Evolutionary conservation across 2,329 filamentous ascomycete species (phyloP), one percentile per base, ranked within the genome.

Genomic region (Aotearoamyces nothofagi): DNA sequence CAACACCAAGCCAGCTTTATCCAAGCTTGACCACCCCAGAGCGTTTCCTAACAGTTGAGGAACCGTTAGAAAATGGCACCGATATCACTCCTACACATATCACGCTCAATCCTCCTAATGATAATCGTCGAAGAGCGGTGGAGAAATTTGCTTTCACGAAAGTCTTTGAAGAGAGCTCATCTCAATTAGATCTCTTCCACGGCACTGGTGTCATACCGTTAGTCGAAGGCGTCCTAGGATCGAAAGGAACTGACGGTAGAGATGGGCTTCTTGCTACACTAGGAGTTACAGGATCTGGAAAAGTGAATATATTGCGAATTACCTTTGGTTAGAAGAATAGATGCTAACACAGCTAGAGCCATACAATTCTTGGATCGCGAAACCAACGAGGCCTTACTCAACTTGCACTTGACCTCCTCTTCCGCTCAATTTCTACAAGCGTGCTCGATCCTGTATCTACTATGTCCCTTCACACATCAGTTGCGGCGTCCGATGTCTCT

Each of bases 101-200:
- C 38, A 81, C 74, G 0, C 53, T 86, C 10, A 80, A 81, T 41
- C 84, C 86, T 1, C 80, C 83, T 2, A 79, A 74, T 37, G 87
- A 94, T 35, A 67, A 72, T 36, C 69, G 87, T 32, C 81, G 87
- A 41, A 72, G 86, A 25, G 84, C 86, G 1, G 72, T 94, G 19
- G 90, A 98, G 53, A 83, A 79, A 49, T 98, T 96, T 50, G 81
- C 77, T 2, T 98, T 98, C 48, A 98, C 90, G 0, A 73, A 73
- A 37, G 84, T 98, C 1, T 94, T 96, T 43, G 79, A 92, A 43
- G 86, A 96, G 47, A 65, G 78, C 44, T 75, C 83, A 2, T 70
- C 69, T 5, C 90, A 98, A 49, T 60, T 90, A 15, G 83, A 94
- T 45, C 57, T 98, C 7, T 94, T 98, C 48, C 67, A 82, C 39